Evolutionary conservation across 2,329 filamentous ascomycete species (phyloP).

Genomic region (Monilinia laxa): DNA sequence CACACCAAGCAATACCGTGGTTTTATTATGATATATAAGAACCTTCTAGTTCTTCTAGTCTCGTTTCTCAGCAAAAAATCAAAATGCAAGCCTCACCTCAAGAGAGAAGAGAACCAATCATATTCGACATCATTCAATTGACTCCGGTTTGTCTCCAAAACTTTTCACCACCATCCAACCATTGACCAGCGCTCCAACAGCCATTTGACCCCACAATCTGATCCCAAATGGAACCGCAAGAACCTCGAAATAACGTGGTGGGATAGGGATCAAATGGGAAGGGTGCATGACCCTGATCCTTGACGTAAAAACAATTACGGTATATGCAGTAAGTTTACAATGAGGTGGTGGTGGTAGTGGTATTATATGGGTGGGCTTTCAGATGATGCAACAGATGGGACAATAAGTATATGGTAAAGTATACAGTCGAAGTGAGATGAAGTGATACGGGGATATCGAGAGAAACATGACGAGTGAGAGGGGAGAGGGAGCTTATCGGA

Average conservation of each 20-base stretch:
- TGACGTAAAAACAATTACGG: background rate
- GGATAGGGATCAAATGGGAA: background rate
- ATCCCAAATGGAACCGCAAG: slow-evolving; percentile 13
- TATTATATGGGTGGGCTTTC: background rate
- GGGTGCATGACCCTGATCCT: slow-evolving; percentile 22
- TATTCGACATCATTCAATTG: background rate
- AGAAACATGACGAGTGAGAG: background rate
- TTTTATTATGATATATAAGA: too few species aligned
- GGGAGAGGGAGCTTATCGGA: background rate
- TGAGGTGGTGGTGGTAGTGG: background rate
- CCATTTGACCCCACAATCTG: slow-evolving; percentile 14
- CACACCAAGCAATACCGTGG: too few species aligned
- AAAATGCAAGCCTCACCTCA: background rate
- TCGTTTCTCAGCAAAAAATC: background rate
- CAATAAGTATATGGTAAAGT: too few species aligned
- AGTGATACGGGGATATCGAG: background rate
- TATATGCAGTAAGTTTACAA: too few species aligned
- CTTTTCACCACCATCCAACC: background rate
- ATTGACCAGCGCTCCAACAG: too few species aligned
- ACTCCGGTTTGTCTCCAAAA: background rate
- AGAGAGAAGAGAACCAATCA: background rate
- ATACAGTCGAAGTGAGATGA: background rate
- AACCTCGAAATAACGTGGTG: slow-evolving; percentile 24
- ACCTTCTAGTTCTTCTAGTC: too few species aligned
- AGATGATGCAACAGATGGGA: too few species aligned